A percentile compares a stretch with the other conserved stretches of the same genome.
phyloP scores from a whole-genome alignment of 352 stramenopile genomes.

The Elongisporangium undulatum region DNA sequence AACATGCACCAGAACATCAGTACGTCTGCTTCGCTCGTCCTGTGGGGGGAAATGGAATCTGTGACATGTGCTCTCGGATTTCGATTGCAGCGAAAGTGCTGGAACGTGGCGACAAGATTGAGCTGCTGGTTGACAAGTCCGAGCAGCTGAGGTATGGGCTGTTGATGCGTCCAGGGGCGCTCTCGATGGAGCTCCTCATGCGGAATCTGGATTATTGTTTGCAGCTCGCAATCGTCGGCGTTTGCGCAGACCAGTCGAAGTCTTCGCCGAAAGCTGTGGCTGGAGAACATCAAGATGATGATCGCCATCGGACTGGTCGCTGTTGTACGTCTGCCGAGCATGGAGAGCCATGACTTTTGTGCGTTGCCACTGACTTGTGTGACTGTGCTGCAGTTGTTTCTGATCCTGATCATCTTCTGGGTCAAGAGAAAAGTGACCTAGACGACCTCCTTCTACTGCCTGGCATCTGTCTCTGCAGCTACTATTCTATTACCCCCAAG shows the following conservation, averaged over 20 bases:
- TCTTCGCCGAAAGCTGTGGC: slow-evolving; percentile 77
- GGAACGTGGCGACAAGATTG: slow-evolving; percentile 85
- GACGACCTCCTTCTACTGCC: not conserved
- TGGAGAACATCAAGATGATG: slow-evolving; percentile 88
- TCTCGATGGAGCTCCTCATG: not conserved
- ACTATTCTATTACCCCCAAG: not conserved
- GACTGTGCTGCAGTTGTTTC: slow-evolving; percentile 22
- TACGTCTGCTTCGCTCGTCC: slow-evolving; percentile 17
- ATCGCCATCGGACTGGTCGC: slow-evolving; percentile 67
- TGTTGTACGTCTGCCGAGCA: slow-evolving; percentile 35
- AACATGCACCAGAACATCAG: slow-evolving; percentile 83
- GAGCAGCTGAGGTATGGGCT: slow-evolving; percentile 73
- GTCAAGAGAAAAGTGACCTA: slow-evolving; percentile 52
- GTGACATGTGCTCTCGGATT: not conserved
- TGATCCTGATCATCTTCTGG: slow-evolving; percentile 48
- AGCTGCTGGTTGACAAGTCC: slow-evolving; percentile 83
- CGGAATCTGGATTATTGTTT: not conserved
- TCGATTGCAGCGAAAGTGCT: slow-evolving; percentile 61
- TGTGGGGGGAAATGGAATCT: not conserved
- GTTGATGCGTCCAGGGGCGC: not conserved
- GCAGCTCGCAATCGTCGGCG: slow-evolving; percentile 69
- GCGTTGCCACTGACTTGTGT: slow-evolving; percentile 1
- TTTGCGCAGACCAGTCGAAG: slow-evolving; percentile 84
- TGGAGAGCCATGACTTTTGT: not conserved
- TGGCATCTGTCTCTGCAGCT: not conserved